Evolutionary conservation across 2,329 filamentous ascomycete genomes (phyloP).

Genomic region (Penicillium glabrum): DNA sequence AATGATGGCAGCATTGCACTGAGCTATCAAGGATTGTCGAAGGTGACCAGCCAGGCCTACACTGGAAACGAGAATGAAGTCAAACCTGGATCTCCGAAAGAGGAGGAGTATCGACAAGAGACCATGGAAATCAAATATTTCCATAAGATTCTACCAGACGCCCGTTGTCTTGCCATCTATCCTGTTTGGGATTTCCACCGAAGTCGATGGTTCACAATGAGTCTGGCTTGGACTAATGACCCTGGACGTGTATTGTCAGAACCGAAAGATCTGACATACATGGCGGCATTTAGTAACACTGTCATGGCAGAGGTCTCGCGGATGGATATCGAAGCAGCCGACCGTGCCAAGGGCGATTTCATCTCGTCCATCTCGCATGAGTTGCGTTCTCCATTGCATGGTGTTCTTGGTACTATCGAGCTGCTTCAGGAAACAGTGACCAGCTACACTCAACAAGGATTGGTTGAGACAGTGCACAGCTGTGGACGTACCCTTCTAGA

Average conservation of each 20-base stretch:
- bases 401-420: constrained; percentile 35
- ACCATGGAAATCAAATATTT: constrained; percentile 15
- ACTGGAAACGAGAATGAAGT: neutral
- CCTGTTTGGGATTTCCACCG: constrained; percentile 35
- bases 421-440: constrained; percentile 32
- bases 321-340: constrained; percentile 29
- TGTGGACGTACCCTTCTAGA: constrained; percentile 46
- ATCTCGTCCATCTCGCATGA: constrained; percentile 38
- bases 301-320: constrained; percentile 36
- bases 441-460: constrained; percentile 26
- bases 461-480: constrained; percentile 38
- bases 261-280: constrained; percentile 29
- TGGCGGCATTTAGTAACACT: constrained; percentile 32
- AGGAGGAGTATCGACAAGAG: constrained; percentile 10
- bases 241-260: constrained; percentile 26
- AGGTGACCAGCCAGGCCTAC: constrained; percentile 11
- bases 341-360: constrained; percentile 35
- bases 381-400: constrained; percentile 37
- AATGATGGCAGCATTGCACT: constrained; percentile 20
- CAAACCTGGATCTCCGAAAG: constrained; percentile 4
- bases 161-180: constrained; percentile 29
- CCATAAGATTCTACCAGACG: constrained; percentile 22
- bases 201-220: constrained; percentile 30
- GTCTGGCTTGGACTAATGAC: constrained; percentile 29
- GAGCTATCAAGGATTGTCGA: constrained; percentile 19